Percentiles rank a stretch among this genome's conserved stretches.
Conservation (phyloP, 2,329 filamentous ascomycete species). For the Huntiella moniliformis region DNA sequence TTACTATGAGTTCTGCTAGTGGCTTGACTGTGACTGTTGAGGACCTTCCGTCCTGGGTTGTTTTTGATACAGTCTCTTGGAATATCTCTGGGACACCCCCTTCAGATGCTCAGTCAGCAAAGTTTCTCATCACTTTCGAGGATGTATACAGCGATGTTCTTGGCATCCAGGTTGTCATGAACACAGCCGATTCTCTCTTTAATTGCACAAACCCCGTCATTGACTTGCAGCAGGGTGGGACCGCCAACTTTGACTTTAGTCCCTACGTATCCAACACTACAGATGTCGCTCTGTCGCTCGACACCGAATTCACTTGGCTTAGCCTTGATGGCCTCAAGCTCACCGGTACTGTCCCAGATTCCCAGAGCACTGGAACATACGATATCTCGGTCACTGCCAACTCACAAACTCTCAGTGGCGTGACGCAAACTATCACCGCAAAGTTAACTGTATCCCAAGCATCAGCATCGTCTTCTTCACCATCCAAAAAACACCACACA, state of each 20-base stretch:
- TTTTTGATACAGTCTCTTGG: conserved; percentile 42
- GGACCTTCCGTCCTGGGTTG: conserved; percentile 48
- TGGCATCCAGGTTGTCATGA: conserved; percentile 29
- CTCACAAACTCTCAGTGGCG: conserved; percentile 10
- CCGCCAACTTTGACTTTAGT: conserved; percentile 25
- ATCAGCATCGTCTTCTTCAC: conserved; percentile 14
- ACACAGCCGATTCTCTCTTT: conserved; percentile 23
- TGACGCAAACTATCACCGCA: conserved; percentile 14
- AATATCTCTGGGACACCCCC: conserved; percentile 46
- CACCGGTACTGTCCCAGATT: conserved; percentile 22
- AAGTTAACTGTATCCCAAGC: conserved; percentile 18
- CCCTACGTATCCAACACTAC: conserved; percentile 23
- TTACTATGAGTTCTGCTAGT: conserved; percentile 27
- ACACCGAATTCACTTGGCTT: conserved; percentile 26
- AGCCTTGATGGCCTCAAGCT: conserved; percentile 22
- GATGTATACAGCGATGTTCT: conserved; percentile 43
- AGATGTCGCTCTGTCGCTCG: conserved; percentile 21
- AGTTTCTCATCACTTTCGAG: conserved; percentile 41
- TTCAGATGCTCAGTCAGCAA: conserved; percentile 35
- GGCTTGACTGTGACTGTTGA: conserved; percentile 30
- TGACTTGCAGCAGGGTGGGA: conserved; percentile 22
- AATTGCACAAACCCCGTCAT: conserved; percentile 20
- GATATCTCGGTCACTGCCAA: conserved; percentile 9
- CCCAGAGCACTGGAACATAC: background rate
- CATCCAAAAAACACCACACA: conserved; percentile 13